Percentiles rank a stretch among this genome's conserved stretches.
phyloP scores from a whole-genome alignment of 2,329 filamentous ascomycete species.

The Kalaharituber pfeilii region DNA sequence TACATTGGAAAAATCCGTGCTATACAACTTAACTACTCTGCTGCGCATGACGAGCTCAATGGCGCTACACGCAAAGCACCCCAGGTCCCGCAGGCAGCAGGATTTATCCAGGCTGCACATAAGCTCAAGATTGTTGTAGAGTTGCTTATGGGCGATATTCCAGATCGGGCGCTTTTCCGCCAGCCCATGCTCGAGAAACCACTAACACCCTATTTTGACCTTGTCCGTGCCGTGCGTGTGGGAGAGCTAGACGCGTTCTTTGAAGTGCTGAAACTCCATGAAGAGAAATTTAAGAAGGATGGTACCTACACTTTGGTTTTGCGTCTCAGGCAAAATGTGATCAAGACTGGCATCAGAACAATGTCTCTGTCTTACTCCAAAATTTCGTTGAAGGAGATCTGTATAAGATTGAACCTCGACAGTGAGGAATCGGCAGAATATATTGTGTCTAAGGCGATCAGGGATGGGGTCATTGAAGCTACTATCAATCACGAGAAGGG shows the following conservation, averaged over 20 bases:
- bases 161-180: conserved; percentile 84
- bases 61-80: conserved; percentile 91
- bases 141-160: conserved; percentile 95
- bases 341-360: conserved; percentile 98
- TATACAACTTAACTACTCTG: conserved; percentile 91
- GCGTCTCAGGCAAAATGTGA: conserved; percentile 91
- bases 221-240: conserved; percentile 91
- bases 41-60: conserved; percentile 84
- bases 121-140: conserved; percentile 96
- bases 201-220: conserved; percentile 78
- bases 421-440: conserved; percentile 97
- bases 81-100: conserved; percentile 69
- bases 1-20: conserved; percentile 92
- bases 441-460: conserved; percentile 95
- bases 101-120: conserved; percentile 88
- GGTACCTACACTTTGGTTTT: conserved; percentile 91
- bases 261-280: conserved; percentile 64
- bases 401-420: conserved; percentile 79
- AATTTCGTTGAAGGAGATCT: conserved; percentile 93
- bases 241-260: conserved; percentile 90
- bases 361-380: conserved; percentile 96
- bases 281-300: conserved; percentile 74
- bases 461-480: conserved; percentile 92
- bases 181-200: conserved; percentile 72
- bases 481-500: conserved; percentile 84